phyloP scores from a whole-genome alignment of 768 basidiomycete species.

The Lentinula boryana region DNA sequence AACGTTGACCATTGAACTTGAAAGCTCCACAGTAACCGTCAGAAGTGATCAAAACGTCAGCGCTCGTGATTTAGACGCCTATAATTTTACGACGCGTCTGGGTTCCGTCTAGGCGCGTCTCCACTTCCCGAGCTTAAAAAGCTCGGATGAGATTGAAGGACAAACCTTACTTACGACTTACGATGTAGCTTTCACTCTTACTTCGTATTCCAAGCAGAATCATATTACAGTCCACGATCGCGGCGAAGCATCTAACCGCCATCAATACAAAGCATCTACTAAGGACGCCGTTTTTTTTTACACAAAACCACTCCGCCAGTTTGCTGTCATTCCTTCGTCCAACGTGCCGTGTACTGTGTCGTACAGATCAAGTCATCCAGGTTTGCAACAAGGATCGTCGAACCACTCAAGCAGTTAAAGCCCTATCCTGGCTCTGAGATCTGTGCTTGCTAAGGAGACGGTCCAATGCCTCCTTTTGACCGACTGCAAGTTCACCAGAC shows the following conservation, averaged over 20 bases:
- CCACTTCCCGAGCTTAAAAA: too few relatives aligned
- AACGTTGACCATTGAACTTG: not conserved
- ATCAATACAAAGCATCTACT: not conserved
- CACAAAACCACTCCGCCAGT: not conserved
- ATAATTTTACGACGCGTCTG: too few relatives aligned
- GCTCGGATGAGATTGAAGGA: too few relatives aligned
- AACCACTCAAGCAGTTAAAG: not conserved
- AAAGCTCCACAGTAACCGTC: not conserved
- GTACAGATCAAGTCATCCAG: not conserved
- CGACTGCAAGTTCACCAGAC: slow-evolving; percentile 86
- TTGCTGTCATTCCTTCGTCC: not conserved
- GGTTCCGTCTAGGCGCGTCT: not conserved
- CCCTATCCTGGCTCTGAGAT: slow-evolving; percentile 9
- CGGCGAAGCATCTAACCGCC: not conserved
- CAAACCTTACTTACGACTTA: too few relatives aligned
- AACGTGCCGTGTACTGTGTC: not conserved
- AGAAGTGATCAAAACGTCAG: not conserved
- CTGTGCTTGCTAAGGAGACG: slow-evolving; percentile 78
- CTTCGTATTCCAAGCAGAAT: too few relatives aligned
- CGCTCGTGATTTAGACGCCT: slow-evolving; percentile 1
- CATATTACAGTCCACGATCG: not conserved
- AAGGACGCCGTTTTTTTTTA: not conserved
- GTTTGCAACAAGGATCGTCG: not conserved
- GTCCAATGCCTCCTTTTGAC: slow-evolving; percentile 91
- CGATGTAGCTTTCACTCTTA: too few relatives aligned